A percentile compares a stretch with the other conserved stretches of the same genome.
phyloP scores from a whole-genome alignment of 805 yeast species.

The Ogataea trehaloabstinens region DNA sequence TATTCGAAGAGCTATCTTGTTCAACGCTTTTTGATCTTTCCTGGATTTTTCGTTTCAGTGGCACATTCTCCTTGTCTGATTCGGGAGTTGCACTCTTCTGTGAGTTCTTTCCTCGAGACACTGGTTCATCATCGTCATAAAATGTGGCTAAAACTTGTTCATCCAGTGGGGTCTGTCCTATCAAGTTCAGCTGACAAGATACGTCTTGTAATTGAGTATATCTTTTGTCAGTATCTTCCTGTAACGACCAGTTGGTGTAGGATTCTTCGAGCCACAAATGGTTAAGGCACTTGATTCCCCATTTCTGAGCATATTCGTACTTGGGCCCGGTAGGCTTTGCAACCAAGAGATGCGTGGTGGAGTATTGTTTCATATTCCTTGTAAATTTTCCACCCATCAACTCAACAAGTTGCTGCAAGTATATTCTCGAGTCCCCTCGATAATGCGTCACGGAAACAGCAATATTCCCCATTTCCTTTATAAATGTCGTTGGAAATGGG shows the following conservation, averaged over 20 bases:
- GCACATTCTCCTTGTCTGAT: slow-evolving; percentile 7
- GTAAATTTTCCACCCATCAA: slow-evolving; percentile 79
- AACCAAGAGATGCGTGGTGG: slow-evolving; percentile 71
- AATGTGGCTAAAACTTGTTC: slow-evolving; percentile 40
- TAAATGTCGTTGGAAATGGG: slow-evolving; percentile 56
- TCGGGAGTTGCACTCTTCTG: slow-evolving; percentile 1
- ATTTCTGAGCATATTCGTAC: slow-evolving; percentile 66
- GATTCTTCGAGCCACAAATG: slow-evolving; percentile 90
- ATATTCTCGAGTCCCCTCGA: slow-evolving; percentile 79
- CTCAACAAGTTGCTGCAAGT: slow-evolving; percentile 59
- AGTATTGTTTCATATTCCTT: slow-evolving; percentile 51
- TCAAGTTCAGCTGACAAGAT: slow-evolving; percentile 33
- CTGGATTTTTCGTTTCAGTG: slow-evolving; percentile 8
- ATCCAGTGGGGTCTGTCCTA: slow-evolving; percentile 50
- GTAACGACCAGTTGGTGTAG: slow-evolving; percentile 57
- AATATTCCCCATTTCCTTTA: slow-evolving; percentile 53
- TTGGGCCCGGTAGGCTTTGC: slow-evolving; percentile 70
- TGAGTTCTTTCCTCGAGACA: neutral
- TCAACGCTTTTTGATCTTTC: neutral
- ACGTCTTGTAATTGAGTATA: slow-evolving; percentile 46
- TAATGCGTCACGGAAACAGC: slow-evolving; percentile 73
- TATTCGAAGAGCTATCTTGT: neutral
- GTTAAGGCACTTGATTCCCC: slow-evolving; percentile 67
- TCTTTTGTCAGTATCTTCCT: slow-evolving; percentile 43
- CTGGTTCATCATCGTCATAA: slow-evolving; percentile 24